Base-by-base conservation (phyloP, 2,329 filamentous ascomycete genomes). In the Thelonectria olida region DNA sequence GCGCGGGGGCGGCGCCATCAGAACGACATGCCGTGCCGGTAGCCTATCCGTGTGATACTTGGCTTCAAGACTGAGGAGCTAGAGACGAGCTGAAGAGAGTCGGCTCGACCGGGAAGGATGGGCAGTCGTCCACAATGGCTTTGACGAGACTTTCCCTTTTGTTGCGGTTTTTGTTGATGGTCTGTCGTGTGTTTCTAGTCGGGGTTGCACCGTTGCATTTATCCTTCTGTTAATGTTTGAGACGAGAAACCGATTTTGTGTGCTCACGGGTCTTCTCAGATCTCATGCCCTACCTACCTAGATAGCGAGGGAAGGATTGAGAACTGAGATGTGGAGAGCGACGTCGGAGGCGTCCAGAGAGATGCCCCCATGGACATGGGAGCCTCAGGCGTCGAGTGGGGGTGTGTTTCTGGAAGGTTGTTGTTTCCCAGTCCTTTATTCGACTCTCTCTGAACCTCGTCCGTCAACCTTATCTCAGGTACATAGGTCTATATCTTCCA, bases 1-100 rank as follows among this genome's bases (percentile, higher is more conserved):
- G 41, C 25, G 31, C 49, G 42, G 34, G 55, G 31, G 54, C 54
- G 20, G 39, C 31, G 39, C 17, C 48, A 34, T 28, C 47, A 57
- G 45, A 31, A 27, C 31, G 31, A 34, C 19, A 15, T n/a, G 31
- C 31, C 31, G 31, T 15, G 31, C 31, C 31, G 31, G 31, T n/a
- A n/a, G n/a, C n/a, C n/a, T n/a, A n/a, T n/a, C n/a, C n/a, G n/a
- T 34, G 31, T 34, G 31, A 34, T 34, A 15, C 6, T 34, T 34
- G 13, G 31, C 12, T 34, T 13, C 12, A 34, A 15, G 31, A 34
- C 3, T 10, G 31, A 10, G 15, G 31, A 34, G 31, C 31, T 34
- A 34, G 31, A n/a, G n/a, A n/a, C n/a, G n/a, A n/a, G n/a, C n/a
- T n/a, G n/a, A n/a, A n/a, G n/a, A n/a, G n/a, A n/a, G 31, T 34